Base-by-base conservation (phyloP, 2,329 filamentous ascomycete species). In the Epichloe bromicola region DNA sequence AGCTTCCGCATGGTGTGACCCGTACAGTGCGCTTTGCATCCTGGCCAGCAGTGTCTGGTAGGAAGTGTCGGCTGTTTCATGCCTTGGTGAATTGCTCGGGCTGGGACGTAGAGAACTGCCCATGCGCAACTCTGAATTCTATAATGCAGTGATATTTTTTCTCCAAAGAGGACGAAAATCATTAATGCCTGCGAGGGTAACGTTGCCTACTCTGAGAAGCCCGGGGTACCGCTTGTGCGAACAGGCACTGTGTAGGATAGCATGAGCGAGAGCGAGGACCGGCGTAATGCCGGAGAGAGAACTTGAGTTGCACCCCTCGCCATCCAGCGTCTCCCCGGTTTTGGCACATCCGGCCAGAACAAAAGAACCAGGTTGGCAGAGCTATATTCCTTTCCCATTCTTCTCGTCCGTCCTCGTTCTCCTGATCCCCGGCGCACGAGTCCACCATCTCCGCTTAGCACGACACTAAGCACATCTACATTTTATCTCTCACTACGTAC, bases 341-440 rank as follows among this genome's bases (percentile, higher is more conserved):
- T 36, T 26, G n/a, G n/a, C 43, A 30, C 26, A 11, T 43, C 12
- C 20, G 23, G 33, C 23, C 50, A 48, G 45, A 46, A 42, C 23
- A 52, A 43, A 47, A 50, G 43, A 36, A 47, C 34, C 51, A 49
- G 23, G 43, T 37, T n/a, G 40, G 36, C 19, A 30, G 30, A 30
- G 30, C 30, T 30, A 30, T 30, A 4, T 30, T 30, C 7, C 36
- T n/a, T 15, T 38, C 36, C 11, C 5, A n/a, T 38, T 38, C 36
- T 7, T 38, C 14, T 38, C 12, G 36, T 38, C 12, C 38, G 17
- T 48, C 12, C 38, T 20, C 30, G 14, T 30, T 23, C 14, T 43
- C 30, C 30, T 15, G 42, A 15, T 23, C 30, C 10, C n/a, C 17
- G 8, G 36, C 41, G 37, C 46, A 39, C 36, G 17, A 48, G 37